Base-by-base conservation (phyloP, 1,139 yeast genomes). In the Saccharomyces uvarum region DNA sequence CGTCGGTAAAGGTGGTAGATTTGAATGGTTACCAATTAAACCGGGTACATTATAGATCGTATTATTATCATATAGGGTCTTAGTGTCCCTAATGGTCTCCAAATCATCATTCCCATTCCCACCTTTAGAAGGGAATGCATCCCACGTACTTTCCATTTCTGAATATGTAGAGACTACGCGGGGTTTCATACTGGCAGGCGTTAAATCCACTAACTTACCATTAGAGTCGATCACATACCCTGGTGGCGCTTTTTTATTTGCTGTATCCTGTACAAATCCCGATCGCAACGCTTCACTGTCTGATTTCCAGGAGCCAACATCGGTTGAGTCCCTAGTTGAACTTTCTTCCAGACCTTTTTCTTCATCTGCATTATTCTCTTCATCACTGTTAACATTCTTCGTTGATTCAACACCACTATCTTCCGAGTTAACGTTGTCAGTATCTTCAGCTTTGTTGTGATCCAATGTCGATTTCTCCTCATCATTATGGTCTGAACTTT, bases 31-130 rank as follows among this genome's bases (percentile, higher is more conserved):
- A 2, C 66, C 55, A 9, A 66, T 60, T 8, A 67, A 51, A 2
- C 70, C 71, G 4, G 73, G 73, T 27, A 70, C 72, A 54, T 70
- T 69, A 58, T 63, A 68, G 4, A 69, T 55, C 7, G 73, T 70
- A 42, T 61, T 66, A 56, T 70, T 70, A 54, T 70, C 73, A 52
- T 68, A 70, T 7, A 70, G 53, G 1, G 73, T 70, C 49, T 66
- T 68, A 5, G 71, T 66, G 53, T 70, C 73, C 9, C 59, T 58
- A 6, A 70, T 62, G 1, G 72, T 69, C 48, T 66, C 67, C 38
- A 69, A 54, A 46, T 68, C 72, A 28, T 61, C 70, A 5, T 47
- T 54, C 9, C 54, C 70, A 5, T 47, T 55, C 9, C 54, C 61
- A 16, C 55, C 60, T 0, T 28, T 48, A 8, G 68, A 59, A 16